Percentiles rank a stretch among this genome's conserved stretches.
Conservation (phyloP, 306 rosid genomes). For the Ammopiptanthus mongolicus region DNA sequence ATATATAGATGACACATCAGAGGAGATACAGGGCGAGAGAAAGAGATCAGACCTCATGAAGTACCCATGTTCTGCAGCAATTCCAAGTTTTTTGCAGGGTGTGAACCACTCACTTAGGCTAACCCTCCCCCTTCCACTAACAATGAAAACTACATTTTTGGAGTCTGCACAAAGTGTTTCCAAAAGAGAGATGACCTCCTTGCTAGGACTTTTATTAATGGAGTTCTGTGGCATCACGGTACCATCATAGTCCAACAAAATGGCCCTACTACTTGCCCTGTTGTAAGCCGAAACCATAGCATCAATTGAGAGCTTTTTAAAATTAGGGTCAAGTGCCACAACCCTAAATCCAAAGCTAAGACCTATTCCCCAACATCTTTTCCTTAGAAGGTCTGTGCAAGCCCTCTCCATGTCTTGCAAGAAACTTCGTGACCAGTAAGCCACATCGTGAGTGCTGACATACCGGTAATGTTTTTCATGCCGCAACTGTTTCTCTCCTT, state of each 20-base stretch:
- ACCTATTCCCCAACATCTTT: slow-evolving; percentile 75
- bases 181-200: slow-evolving; percentile 54
- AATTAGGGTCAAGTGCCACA: slow-evolving; percentile 79
- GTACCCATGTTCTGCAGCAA: slow-evolving; percentile 83
- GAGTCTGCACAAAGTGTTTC: slow-evolving; percentile 52
- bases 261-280: slow-evolving; percentile 56
- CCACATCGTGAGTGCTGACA: slow-evolving; percentile 68
- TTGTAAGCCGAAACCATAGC: slow-evolving; percentile 54
- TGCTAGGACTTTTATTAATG: slow-evolving; percentile 56
- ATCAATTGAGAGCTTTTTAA: slow-evolving; percentile 67
- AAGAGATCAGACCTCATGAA: slow-evolving; percentile 52
- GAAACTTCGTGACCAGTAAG: slow-evolving; percentile 79
- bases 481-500: slow-evolving; percentile 59
- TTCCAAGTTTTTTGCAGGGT: slow-evolving; percentile 64
- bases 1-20: neutral
- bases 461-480: slow-evolving; percentile 81
- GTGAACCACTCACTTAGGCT: slow-evolving; percentile 69
- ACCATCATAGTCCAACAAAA: slow-evolving; percentile 81
- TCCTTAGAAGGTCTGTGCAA: slow-evolving; percentile 63
- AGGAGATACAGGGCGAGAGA: neutral
- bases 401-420: slow-evolving; percentile 83
- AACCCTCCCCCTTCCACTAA: slow-evolving; percentile 70
- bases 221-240: slow-evolving; percentile 80
- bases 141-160: slow-evolving; percentile 72
- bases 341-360: slow-evolving; percentile 78